A percentile compares a stretch with the other conserved stretches of the same genome.
These are phyloP conservation scores for Eremochloa ophiuroides DNA, from an alignment of 176 grass and related monocot species.

Conservation along the genomic window DNA sequence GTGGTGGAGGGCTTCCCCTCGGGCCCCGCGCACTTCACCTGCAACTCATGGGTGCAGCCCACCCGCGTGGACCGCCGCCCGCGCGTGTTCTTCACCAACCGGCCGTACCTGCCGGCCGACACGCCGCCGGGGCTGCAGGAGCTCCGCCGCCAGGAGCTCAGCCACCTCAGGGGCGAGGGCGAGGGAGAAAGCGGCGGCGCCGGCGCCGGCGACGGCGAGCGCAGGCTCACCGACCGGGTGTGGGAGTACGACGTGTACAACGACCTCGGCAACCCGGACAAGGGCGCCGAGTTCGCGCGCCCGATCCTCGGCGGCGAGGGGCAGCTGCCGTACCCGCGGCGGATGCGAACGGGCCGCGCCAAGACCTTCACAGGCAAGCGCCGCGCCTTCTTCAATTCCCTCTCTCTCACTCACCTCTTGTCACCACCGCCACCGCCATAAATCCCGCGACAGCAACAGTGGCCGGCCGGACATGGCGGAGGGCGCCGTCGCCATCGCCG, in stretches of 20 bases:
- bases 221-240: slow-evolving; percentile 48
- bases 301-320: slow-evolving; percentile 58
- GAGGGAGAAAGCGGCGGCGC: too few species aligned
- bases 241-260: slow-evolving; percentile 83
- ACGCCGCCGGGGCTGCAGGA: slow-evolving; percentile 71
- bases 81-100: slow-evolving; percentile 84
- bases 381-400: neutral
- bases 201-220: slow-evolving; percentile 45
- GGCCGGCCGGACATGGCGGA: slow-evolving; percentile 31
- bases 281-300: slow-evolving; percentile 52
- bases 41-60: slow-evolving; percentile 81
- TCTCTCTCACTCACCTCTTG: neutral
- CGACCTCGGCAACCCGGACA: slow-evolving; percentile 86
- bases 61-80: slow-evolving; percentile 24
- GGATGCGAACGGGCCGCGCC: slow-evolving; percentile 62
- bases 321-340: slow-evolving; percentile 69
- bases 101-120: slow-evolving; percentile 76
- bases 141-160: slow-evolving; percentile 53
- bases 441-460: slow-evolving; percentile 24
- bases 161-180: slow-evolving; percentile 57
- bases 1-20: slow-evolving; percentile 69
- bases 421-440: slow-evolving; percentile 4
- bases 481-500: neutral
- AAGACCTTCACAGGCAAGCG: slow-evolving; percentile 55
- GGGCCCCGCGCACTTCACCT: slow-evolving; percentile 64